Evolutionary conservation across 192 early-diverging fungal genomes (phyloP), one percentile per base, ranked within the genome.

Genomic region (Hyaloraphidium curvatum): DNA sequence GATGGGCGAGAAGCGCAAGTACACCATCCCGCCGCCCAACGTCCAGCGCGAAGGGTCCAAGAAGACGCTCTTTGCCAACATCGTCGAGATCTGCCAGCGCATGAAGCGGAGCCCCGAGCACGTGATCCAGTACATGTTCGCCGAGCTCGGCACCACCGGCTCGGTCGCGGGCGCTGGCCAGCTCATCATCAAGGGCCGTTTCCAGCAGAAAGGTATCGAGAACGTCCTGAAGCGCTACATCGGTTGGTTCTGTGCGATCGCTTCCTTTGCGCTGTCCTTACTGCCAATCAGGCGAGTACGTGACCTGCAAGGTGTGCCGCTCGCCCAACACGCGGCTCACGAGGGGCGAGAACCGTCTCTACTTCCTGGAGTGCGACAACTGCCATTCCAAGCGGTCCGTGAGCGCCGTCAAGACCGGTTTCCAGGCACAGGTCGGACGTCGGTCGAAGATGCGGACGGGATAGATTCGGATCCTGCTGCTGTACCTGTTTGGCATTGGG

Each of bases 301-400:
- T 99, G 21, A 86, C 89, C 11, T 99, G 95, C 75, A 99, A 99
- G 74, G 93, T 90, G 23, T 99, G 95, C 78, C 93, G 92, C 64
- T 86, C 82, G 13, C 79, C 83, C 23, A 87, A 99, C 51, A 96
- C 95, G 19, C 74, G 87, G 9, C 61, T 99, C 62, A 84, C 78
- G 28, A 96, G 96, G 76, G n/a, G n/a, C n/a, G 91, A 99, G 56
- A 91, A 89, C 68, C 80, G 91, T 60, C 68, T 99, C 56, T 87
- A 79, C 69, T 99, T 96, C 76, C 65, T 95, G 60, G 84, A 91
- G 72, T 99, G 95, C 69, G 89, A 93, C 70, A 75, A 81, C 43
- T 99, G 95, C 62, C 92, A 91, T 30, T 91, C 89, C 23, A 85
- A 81, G 29, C 76, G 91, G 58, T 85, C 90, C 30, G 95, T 99